phyloP scores from a whole-genome alignment of 2,329 filamentous ascomycete species.

The Stachybotrys elegans region DNA sequence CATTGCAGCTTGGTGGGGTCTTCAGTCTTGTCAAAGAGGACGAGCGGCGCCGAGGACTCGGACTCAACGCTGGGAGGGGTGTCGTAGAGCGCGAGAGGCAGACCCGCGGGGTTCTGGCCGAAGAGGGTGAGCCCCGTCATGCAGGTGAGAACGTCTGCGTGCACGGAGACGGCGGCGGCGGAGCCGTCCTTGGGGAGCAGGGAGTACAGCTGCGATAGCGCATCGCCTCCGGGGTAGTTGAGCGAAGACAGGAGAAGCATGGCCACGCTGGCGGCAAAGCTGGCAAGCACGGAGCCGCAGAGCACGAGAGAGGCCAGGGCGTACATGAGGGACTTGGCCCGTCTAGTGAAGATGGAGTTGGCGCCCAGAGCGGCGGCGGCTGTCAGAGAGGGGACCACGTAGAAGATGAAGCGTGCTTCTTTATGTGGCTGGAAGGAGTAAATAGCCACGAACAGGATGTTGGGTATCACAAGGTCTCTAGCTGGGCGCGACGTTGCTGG shows the following conservation, averaged over 20 bases:
- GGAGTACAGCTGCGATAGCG: slow-evolving; percentile 52
- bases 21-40: slow-evolving; percentile 60
- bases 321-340: slow-evolving; percentile 56
- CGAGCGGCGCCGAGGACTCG: slow-evolving; percentile 15
- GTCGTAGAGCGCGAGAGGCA: slow-evolving; percentile 26
- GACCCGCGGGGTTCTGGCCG: slow-evolving; percentile 40
- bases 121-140: slow-evolving; percentile 70
- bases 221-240: slow-evolving; percentile 90
- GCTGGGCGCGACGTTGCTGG: slow-evolving; percentile 39
- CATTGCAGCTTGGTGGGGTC: slow-evolving; percentile 35
- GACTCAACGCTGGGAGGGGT: slow-evolving; percentile 12
- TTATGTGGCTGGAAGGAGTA: slow-evolving; percentile 94
- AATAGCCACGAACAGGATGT: slow-evolving; percentile 65
- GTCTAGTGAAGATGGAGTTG: slow-evolving; percentile 61
- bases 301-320: slow-evolving; percentile 49
- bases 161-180: slow-evolving; percentile 35
- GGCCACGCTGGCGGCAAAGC: slow-evolving; percentile 55
- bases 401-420: slow-evolving; percentile 92
- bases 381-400: slow-evolving; percentile 76
- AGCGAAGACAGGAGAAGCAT: slow-evolving; percentile 77
- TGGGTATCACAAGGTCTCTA: slow-evolving; percentile 55
- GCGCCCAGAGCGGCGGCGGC: slow-evolving; percentile 71
- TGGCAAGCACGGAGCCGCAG: slow-evolving; percentile 52
- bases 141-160: slow-evolving; percentile 62
- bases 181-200: slow-evolving; percentile 18